Conservation (phyloP, 257 asterid species). For the Striga asiatica region DNA sequence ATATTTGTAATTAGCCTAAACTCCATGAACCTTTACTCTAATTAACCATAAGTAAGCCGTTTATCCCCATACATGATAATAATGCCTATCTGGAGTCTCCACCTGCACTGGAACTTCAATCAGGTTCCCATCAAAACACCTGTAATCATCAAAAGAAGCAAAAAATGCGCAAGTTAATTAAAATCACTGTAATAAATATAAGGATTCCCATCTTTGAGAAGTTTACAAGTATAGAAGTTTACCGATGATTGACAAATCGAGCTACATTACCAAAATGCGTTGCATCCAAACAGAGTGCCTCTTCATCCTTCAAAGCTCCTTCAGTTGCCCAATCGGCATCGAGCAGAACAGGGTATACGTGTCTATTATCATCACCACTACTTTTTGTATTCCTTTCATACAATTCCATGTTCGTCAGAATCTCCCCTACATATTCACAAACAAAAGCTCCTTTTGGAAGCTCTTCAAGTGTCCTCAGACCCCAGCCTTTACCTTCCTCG, state of each 20-base stretch:
- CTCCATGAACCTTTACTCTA: no score
- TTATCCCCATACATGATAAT: slow-evolving; percentile 49
- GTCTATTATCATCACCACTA: slow-evolving; percentile 25
- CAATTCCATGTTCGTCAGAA: slow-evolving; percentile 54
- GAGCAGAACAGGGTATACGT: slow-evolving; percentile 53
- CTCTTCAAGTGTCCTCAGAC: slow-evolving; percentile 61
- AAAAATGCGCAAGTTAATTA: background rate
- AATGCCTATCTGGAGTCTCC: slow-evolving; percentile 73
- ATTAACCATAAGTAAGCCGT: background rate
- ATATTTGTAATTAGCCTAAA: background rate
- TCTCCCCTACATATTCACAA: slow-evolving; percentile 59
- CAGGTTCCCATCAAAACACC: slow-evolving; percentile 65
- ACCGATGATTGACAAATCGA: slow-evolving; percentile 69
- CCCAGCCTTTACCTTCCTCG: slow-evolving; percentile 70
- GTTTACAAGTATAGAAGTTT: slow-evolving; percentile 6
- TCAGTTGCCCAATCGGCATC: slow-evolving; percentile 78
- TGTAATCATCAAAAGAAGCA: slow-evolving; percentile 16
- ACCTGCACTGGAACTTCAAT: slow-evolving; percentile 72
- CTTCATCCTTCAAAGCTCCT: slow-evolving; percentile 47
- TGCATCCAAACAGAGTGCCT: slow-evolving; percentile 70
- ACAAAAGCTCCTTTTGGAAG: slow-evolving; percentile 63
- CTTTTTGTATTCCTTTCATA: slow-evolving; percentile 35
- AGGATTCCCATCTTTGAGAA: background rate
- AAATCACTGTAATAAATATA: background rate
- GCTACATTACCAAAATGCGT: slow-evolving; percentile 59